phyloP scores from a whole-genome alignment of 75 land plant species.

The Larix kaempferi region DNA sequence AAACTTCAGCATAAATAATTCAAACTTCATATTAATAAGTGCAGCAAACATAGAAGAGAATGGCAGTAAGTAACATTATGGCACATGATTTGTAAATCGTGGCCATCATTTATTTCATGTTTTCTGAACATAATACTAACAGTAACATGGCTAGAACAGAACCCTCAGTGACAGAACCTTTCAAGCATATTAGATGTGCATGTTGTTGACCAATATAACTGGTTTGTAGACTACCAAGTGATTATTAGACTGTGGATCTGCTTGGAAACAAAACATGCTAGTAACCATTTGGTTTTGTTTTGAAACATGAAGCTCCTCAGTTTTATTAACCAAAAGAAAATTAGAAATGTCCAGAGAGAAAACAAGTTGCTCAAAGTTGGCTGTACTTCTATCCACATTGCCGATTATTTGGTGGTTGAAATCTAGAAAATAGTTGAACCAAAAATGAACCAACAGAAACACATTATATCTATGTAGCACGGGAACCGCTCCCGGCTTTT shows the following conservation, averaged over 20 bases:
- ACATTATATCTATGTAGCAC: no score
- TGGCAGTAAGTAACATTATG: not conserved
- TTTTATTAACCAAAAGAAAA: not conserved
- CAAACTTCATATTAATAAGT: not conserved
- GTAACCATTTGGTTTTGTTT: not conserved
- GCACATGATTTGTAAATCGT: not conserved
- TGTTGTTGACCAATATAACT: not conserved
- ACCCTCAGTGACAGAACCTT: not conserved
- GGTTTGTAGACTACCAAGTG: not conserved
- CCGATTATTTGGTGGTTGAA: not conserved
- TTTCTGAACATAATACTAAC: not conserved
- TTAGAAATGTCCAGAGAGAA: not conserved
- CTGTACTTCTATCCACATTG: not conserved
- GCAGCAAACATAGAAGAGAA: not conserved
- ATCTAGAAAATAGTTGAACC: not conserved
- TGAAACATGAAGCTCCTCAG: not conserved
- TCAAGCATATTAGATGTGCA: not conserved
- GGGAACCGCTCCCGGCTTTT: no score
- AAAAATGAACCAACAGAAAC: no score
- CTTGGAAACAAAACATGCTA: not conserved
- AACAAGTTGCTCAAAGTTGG: not conserved
- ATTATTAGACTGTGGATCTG: not conserved
- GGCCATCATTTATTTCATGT: not conserved
- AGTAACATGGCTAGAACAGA: not conserved
- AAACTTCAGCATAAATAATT: not conserved